These are phyloP conservation scores for Antitrichia curtipendula DNA, from an alignment of 225 moss, liverwort and hornwort species.

Conservation along the genomic window DNA sequence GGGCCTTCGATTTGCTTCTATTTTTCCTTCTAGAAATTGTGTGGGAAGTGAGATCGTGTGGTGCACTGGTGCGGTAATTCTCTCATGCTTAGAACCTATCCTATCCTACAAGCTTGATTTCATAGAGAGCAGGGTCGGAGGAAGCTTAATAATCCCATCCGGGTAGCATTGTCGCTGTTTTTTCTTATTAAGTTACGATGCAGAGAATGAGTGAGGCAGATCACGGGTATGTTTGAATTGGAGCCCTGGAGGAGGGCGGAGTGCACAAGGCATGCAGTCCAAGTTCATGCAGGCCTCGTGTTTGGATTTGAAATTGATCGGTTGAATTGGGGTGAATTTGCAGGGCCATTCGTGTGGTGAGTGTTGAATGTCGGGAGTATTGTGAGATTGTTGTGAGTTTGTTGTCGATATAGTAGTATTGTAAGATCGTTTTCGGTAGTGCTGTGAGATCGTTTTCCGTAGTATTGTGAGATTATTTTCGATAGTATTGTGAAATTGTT, in stretches of 20 bases:
- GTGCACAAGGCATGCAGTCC: neutral
- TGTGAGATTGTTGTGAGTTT: no score
- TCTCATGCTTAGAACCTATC: neutral
- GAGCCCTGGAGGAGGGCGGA: neutral
- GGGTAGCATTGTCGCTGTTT: neutral
- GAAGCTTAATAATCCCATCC: neutral
- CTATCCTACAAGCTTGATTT: neutral
- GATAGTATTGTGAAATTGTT: neutral
- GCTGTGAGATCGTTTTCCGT: neutral
- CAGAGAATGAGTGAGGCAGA: neutral
- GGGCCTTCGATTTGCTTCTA: neutral
- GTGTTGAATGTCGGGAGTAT: neutral
- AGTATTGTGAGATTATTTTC: neutral
- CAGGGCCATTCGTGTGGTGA: neutral
- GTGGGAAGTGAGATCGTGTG: neutral
- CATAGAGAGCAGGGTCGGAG: neutral
- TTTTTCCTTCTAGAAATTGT: neutral
- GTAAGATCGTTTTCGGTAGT: neutral
- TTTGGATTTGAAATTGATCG: neutral
- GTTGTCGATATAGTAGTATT: no score
- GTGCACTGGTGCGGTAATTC: neutral
- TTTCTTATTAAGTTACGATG: neutral
- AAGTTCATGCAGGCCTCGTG: no score
- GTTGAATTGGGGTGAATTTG: neutral
- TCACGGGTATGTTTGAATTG: neutral